Conservation (phyloP, 106 monocot genomes). For the Dactylorhiza incarnata region DNA sequence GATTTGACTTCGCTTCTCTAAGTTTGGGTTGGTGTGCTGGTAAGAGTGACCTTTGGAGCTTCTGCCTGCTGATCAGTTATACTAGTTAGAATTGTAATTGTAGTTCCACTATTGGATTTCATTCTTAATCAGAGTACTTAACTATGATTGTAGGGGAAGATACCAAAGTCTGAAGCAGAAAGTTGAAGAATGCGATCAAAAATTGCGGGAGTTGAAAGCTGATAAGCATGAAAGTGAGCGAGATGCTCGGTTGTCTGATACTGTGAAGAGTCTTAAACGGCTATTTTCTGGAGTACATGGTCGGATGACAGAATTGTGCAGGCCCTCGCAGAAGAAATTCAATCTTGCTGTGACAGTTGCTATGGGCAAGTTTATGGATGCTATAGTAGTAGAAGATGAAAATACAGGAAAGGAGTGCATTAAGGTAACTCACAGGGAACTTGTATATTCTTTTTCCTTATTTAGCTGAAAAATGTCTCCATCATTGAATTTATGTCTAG, state of each 20-base stretch:
- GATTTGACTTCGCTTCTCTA: neutral
- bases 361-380: constrained; percentile 99
- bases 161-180: constrained; percentile 72
- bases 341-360: constrained; percentile 97
- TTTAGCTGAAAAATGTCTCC: neutral
- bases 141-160: constrained; percentile 41
- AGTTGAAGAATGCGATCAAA: constrained; percentile 68
- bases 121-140: neutral
- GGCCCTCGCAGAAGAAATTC: constrained; percentile 86
- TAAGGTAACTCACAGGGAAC: constrained; percentile 39
- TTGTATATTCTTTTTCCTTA: neutral
- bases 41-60: neutral
- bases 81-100: neutral
- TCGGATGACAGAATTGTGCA: constrained; percentile 95
- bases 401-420: constrained; percentile 97
- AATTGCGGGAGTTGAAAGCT: constrained; percentile 85
- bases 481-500: neutral
- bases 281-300: constrained; percentile 94
- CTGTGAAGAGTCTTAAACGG: constrained; percentile 83
- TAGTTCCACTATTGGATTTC: neutral
- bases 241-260: constrained; percentile 83
- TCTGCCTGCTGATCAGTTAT: neutral
- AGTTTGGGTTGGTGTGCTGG: neutral
- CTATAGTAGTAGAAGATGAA: constrained; percentile 98
- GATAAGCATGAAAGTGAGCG: constrained; percentile 98